Evolutionary conservation across 2,329 filamentous ascomycete genomes (phyloP).

Genomic region (Nectriaceae sp.): DNA sequence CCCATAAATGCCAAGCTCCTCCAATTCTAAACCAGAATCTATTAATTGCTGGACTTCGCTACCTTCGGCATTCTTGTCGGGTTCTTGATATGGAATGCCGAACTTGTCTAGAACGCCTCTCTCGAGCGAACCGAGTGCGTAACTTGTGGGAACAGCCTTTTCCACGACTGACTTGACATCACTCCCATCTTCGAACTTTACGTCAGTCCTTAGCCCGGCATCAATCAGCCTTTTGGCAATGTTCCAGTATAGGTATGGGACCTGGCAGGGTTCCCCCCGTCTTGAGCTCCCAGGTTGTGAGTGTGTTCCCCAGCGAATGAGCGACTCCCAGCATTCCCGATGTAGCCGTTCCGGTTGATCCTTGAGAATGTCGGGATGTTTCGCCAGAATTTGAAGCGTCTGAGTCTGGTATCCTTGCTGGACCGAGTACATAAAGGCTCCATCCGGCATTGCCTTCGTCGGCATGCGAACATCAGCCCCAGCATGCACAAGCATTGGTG

Average conservation of each 20-base stretch:
- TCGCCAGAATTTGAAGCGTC: constrained; percentile 25
- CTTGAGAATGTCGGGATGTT: constrained; percentile 22
- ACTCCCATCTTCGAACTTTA: constrained; percentile 20
- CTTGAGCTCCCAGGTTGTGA: not conserved
- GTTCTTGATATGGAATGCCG: constrained; percentile 26
- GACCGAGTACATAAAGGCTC: constrained; percentile 30
- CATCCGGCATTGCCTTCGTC: constrained; percentile 27
- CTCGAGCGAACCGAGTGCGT: constrained; percentile 19
- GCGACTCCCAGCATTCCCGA: constrained; percentile 24
- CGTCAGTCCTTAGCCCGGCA: constrained; percentile 27
- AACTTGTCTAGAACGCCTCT: constrained; percentile 26
- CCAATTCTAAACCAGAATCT: too few relatives aligned
- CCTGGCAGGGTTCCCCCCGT: not conserved
- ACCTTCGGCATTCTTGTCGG: constrained; percentile 1
- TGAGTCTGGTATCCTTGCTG: constrained; percentile 28
- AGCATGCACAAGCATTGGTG: constrained; percentile 26
- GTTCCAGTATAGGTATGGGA: constrained; percentile 27
- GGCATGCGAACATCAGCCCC: constrained; percentile 27
- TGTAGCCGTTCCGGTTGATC: constrained; percentile 22
- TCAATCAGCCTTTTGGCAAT: constrained; percentile 23
- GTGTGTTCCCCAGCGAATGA: constrained; percentile 16
- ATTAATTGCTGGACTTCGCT: not conserved
- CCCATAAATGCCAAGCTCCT: too few relatives aligned
- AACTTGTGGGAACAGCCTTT: constrained; percentile 20
- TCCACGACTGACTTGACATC: constrained; percentile 23